Conservation (phyloP, 306 rosid species). For the Glycine latifolia region DNA sequence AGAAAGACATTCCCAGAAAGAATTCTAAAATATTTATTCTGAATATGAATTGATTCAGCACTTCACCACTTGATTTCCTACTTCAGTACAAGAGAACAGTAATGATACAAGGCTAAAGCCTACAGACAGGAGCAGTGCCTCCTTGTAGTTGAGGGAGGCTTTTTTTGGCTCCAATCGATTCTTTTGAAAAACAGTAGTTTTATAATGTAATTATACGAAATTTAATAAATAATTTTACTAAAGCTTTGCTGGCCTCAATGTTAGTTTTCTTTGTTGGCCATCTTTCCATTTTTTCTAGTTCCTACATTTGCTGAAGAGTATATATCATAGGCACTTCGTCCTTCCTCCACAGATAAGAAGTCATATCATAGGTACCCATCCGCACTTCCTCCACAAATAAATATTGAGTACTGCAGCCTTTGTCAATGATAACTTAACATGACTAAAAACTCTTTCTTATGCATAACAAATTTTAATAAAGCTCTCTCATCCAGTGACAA, state of each 20-base stretch:
- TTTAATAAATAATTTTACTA: background rate
- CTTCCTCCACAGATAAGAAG: background rate
- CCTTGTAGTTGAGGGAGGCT: no score
- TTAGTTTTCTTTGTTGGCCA: background rate
- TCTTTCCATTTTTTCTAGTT: background rate
- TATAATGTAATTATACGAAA: background rate
- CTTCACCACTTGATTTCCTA: no score
- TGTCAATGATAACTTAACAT: background rate
- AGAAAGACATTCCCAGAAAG: no score
- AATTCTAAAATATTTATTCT: no score
- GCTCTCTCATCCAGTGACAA: conserved; percentile 15
- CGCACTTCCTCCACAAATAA: conserved; percentile 1
- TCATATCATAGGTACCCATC: background rate
- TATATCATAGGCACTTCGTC: background rate
- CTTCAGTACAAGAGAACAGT: no score
- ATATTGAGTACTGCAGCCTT: conserved; percentile 8
- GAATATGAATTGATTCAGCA: no score
- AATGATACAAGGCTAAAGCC: no score
- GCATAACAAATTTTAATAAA: conserved; percentile 18
- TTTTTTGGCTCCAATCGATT: background rate
- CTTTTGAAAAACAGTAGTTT: background rate
- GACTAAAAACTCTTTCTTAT: conserved; percentile 33
- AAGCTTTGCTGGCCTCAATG: background rate
- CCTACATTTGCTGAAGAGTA: background rate
- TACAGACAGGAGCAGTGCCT: no score